Evolutionary conservation across 352 stramenopile species (phyloP).

Genomic region (Phytophthora tentaculata): DNA sequence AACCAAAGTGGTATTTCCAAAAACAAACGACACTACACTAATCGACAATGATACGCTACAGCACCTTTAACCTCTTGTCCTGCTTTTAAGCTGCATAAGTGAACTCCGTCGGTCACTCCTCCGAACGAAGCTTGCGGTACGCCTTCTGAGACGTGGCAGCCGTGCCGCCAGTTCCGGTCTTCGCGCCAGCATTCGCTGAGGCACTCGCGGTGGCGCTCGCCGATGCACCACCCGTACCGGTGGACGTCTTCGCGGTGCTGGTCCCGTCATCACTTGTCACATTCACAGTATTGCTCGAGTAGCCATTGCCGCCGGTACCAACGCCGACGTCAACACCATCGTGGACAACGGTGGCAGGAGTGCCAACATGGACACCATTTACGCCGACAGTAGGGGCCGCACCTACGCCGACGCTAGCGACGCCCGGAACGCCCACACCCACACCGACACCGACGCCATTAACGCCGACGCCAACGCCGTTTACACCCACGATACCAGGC

Average conservation of each 20-base stretch:
- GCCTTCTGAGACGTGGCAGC: slow-evolving; percentile 4
- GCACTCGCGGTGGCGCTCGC: slow-evolving; percentile 5
- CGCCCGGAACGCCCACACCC: background rate
- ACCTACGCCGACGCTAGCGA: slow-evolving; percentile 1
- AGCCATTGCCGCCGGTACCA: slow-evolving; percentile 5
- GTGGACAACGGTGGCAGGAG: slow-evolving; percentile 4
- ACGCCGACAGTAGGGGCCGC: background rate
- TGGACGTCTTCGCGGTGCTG: slow-evolving; percentile 8
- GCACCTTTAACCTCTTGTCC: background rate
- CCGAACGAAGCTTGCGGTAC: slow-evolving; percentile 10
- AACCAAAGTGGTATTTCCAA: background rate
- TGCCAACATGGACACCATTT: background rate
- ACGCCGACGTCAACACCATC: slow-evolving; percentile 4
- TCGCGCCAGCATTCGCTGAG: slow-evolving; percentile 4
- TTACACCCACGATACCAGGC: background rate
- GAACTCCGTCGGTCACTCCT: background rate
- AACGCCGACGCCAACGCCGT: background rate
- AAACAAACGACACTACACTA: background rate
- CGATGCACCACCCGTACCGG: slow-evolving; percentile 1
- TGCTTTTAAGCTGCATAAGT: background rate
- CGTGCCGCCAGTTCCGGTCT: background rate
- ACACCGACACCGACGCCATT: slow-evolving; percentile 4
- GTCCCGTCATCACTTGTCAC: slow-evolving; percentile 9
- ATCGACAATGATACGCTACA: background rate
- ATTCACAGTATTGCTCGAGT: slow-evolving; percentile 11